Percentiles rank a stretch among this genome's conserved stretches.
Conservation (phyloP, 306 rosid genomes). For the Corylus heterophylla region DNA sequence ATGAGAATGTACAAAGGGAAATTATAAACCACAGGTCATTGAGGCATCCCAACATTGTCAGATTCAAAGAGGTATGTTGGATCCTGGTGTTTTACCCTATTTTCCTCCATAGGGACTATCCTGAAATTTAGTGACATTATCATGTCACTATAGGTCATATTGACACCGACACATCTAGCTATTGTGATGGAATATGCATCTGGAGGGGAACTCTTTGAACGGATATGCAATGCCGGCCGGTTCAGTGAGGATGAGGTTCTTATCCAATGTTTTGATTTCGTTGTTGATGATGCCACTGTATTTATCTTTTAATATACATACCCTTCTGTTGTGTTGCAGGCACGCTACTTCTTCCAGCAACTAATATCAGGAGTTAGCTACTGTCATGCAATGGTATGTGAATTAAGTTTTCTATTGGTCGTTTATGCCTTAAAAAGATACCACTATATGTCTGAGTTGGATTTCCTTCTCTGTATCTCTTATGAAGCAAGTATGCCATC, state of each 20-base stretch:
- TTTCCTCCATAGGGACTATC: conserved; percentile 17
- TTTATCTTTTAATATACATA: conserved; percentile 19
- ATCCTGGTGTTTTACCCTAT: conserved; percentile 8
- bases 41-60: conserved; percentile 95
- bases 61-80: conserved; percentile 81
- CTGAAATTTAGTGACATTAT: conserved; percentile 12
- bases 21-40: conserved; percentile 92
- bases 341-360: conserved; percentile 96
- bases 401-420: conserved; percentile 7
- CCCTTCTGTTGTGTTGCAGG: conserved; percentile 47
- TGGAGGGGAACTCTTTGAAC: conserved; percentile 93
- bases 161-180: conserved; percentile 88
- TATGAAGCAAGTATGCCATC: conserved; percentile 92
- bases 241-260: conserved; percentile 95
- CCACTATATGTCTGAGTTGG: conserved; percentile 20
- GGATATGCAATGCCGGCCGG: conserved; percentile 98
- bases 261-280: conserved; percentile 5
- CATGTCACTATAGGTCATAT: conserved; percentile 60
- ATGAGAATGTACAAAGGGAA: conserved; percentile 95
- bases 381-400: conserved; percentile 83
- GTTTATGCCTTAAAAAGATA: not conserved
- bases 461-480: conserved; percentile 26
- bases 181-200: conserved; percentile 97
- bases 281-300: conserved; percentile 22
- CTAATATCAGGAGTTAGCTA: conserved; percentile 97